Evolutionary conservation across 108 stramenopile genomes (phyloP), one percentile per base, ranked within the genome.

Genomic region (Cyclotella choctawhatcheeana): DNA sequence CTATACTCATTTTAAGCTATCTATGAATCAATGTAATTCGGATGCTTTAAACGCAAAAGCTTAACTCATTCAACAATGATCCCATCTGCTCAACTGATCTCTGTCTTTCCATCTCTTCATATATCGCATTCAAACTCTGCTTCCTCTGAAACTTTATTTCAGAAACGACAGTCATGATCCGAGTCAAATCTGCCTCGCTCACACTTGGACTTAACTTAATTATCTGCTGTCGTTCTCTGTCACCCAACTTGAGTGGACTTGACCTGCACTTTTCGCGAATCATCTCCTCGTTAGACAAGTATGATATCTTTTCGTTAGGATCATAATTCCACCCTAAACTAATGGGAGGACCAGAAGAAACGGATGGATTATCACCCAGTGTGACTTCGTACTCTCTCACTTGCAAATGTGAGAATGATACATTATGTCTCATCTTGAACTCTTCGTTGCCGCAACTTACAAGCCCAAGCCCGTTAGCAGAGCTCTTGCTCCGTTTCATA

Each of bases 361-460:
- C 71, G 13, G 76, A 72, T 2, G 85, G 85, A 73, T 84, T 85
- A 59, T 85, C 88, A 7, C 88, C 88, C 12, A 82, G 44, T 0
- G 68, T 76, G 17, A 85, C 59, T 40, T 83, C 79, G 52, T 81
- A 82, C 50, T 80, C 72, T 44, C 82, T 79, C 35, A 88, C 69
- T 20, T 48, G 43, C 0, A 81, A 29, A 61, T 59, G 56, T 14
- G 52, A 56, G 50, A 84, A 88, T 8, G 58, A 47, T 1, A 70
- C 69, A 48, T 70, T 70, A 20, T 45, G 53, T 22, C 21, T n/a
- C 31, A 58, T 43, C 24, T 44, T 45, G 44, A 56, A 55, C 18
- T 66, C 64, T 44, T 68, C 35, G 54, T 16, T 54, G 22, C 14
- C 18, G 24, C 18, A 40, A 12, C 8, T 25, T 54, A 33, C 48